Conservation (phyloP, 768 basidiomycete genomes). For the Coprinopsis cinerea region DNA sequence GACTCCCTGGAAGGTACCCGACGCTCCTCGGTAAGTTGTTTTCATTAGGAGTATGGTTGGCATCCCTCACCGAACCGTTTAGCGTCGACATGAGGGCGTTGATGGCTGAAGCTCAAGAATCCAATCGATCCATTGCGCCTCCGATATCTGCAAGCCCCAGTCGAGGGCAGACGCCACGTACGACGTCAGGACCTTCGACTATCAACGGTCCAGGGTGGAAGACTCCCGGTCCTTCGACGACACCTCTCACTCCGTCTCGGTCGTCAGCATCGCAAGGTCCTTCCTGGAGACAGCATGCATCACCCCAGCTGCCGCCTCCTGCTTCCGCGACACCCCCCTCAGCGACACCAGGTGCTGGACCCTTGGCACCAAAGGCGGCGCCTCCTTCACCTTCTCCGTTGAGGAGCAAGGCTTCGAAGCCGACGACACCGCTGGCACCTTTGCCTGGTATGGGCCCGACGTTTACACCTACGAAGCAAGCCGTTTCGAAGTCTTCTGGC, state of each 20-base stretch:
- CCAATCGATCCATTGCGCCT: not conserved
- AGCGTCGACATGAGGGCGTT: slow-evolving; percentile 82
- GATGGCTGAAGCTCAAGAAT: slow-evolving; percentile 63
- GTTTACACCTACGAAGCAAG: slow-evolving; percentile 54
- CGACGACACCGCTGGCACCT: not conserved
- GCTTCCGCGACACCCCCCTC: not conserved
- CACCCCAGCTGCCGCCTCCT: slow-evolving; percentile 4
- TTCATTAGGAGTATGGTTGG: slow-evolving; percentile 6
- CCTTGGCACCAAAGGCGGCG: not conserved
- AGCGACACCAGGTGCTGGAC: not conserved
- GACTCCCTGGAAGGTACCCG: slow-evolving; percentile 44
- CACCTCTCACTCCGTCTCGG: not conserved
- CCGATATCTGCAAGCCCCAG: not conserved
- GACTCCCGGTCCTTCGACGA: not conserved
- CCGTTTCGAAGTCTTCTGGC: slow-evolving; percentile 18
- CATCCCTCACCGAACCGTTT: slow-evolving; percentile 10
- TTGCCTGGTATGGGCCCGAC: slow-evolving; percentile 54
- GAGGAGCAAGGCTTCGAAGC: not conserved
- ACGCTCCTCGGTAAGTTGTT: slow-evolving; percentile 43
- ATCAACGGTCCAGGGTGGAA: not conserved
- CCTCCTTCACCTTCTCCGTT: not conserved
- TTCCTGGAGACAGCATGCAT: not conserved
- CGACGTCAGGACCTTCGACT: not conserved
- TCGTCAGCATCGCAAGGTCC: not conserved
- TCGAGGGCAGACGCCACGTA: too few relatives aligned